Conservation (phyloP, 2,329 filamentous ascomycete genomes). For the Aspergillus tubingensis region DNA sequence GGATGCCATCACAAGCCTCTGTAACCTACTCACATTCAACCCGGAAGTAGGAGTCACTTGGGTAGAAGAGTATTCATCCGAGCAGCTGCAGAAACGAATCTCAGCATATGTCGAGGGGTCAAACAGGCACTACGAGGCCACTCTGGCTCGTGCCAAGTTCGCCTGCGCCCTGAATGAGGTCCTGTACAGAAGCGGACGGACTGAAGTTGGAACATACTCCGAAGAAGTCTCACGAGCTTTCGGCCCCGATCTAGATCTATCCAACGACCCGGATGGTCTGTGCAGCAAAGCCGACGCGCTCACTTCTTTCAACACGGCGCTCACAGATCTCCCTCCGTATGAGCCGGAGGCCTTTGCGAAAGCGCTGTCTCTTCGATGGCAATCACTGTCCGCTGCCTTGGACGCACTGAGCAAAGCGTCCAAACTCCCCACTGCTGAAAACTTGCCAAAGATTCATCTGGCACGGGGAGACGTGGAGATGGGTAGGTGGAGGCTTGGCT, state of each 20-base stretch:
- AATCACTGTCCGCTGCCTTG: conserved; percentile 54
- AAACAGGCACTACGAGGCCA: conserved; percentile 52
- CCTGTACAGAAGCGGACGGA: conserved; percentile 55
- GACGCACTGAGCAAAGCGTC: conserved; percentile 53
- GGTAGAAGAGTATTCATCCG: conserved; percentile 58
- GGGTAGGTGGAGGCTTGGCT: conserved; percentile 54
- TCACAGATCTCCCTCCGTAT: conserved; percentile 38
- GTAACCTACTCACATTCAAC: conserved; percentile 50
- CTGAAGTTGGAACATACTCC: conserved; percentile 57
- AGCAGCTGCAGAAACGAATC: conserved; percentile 56
- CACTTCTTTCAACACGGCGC: conserved; percentile 54
- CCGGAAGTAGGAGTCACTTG: conserved; percentile 52
- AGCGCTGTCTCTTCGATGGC: conserved; percentile 51
- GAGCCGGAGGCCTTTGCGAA: conserved; percentile 33
- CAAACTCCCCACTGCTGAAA: conserved; percentile 53
- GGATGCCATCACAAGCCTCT: conserved; percentile 55
- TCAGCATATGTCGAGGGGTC: conserved; percentile 53
- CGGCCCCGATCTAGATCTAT: conserved; percentile 41
- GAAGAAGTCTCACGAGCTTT: conserved; percentile 46
- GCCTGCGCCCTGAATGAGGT: conserved; percentile 58
- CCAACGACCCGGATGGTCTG: conserved; percentile 51
- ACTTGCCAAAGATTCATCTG: conserved; percentile 56
- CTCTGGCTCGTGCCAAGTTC: conserved; percentile 59
- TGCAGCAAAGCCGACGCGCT: conserved; percentile 61
- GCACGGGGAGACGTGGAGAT: conserved; percentile 59